phyloP scores from a whole-genome alignment of 768 basidiomycete species.

The Cantharellus anzutake region DNA sequence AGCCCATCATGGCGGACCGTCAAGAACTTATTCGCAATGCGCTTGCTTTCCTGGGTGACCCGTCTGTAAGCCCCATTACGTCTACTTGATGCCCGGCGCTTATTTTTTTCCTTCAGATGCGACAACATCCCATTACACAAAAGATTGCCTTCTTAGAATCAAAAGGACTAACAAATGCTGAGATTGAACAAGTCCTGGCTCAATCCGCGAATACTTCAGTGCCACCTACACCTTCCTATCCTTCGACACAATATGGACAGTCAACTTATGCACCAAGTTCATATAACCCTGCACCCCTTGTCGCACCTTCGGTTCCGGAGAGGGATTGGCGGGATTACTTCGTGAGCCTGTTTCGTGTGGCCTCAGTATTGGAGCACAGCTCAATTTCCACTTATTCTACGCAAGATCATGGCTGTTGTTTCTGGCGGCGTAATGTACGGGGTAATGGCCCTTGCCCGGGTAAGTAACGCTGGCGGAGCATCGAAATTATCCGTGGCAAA shows the following conservation, averaged over 20 bases:
- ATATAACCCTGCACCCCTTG: constrained; percentile 12
- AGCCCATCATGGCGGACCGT: neutral
- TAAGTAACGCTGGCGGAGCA: constrained; percentile 15
- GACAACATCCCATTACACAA: constrained; percentile 61
- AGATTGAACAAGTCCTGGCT: constrained; percentile 73
- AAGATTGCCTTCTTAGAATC: constrained; percentile 88
- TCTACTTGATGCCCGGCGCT: neutral
- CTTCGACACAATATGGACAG: constrained; percentile 14
- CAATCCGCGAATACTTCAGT: constrained; percentile 20
- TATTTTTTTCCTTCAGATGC: constrained; percentile 28
- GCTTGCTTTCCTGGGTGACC: neutral
- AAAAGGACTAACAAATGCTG: constrained; percentile 65
- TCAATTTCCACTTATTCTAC: neutral
- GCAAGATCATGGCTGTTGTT: constrained; percentile 78
- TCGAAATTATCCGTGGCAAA: neutral
- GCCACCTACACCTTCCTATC: neutral
- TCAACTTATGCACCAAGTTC: constrained; percentile 27
- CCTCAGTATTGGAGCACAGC: constrained; percentile 5
- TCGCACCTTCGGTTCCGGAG: constrained; percentile 26
- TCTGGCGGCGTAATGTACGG: constrained; percentile 76
- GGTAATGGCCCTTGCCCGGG: constrained; percentile 60
- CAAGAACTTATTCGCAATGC: constrained; percentile 4
- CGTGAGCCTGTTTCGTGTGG: constrained; percentile 26
- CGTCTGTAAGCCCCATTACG: neutral
- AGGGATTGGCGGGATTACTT: constrained; percentile 99